These are phyloP conservation scores for Acacia crassicarpa DNA, from an alignment of 306 rosid genomes.

Conservation along the genomic window DNA sequence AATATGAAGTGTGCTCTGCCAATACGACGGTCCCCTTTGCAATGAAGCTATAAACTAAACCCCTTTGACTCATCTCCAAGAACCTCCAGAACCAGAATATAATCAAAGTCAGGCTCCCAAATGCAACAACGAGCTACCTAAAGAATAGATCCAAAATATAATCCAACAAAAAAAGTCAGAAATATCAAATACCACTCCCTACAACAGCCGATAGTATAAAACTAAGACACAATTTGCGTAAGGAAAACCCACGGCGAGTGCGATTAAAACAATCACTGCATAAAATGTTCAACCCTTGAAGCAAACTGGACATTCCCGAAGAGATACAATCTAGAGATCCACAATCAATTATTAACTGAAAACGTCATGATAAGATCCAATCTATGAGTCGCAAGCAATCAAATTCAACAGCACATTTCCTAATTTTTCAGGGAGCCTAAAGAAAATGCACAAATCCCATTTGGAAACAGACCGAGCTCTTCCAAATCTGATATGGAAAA, in stretches of 20 bases:
- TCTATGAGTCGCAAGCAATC: background rate
- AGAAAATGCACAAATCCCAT: background rate
- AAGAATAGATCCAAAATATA: constrained; percentile 4
- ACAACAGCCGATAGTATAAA: background rate
- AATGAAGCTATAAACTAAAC: constrained; percentile 93
- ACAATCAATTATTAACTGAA: background rate
- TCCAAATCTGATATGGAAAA: background rate
- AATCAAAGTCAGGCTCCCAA: constrained; percentile 23
- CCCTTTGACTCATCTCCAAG: constrained; percentile 80
- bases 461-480: background rate
- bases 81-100: constrained; percentile 26
- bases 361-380: background rate
- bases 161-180: background rate
- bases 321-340: background rate
- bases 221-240: constrained; percentile 15
- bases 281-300: background rate
- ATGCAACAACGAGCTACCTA: constrained; percentile 34
- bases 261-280: constrained; percentile 3
- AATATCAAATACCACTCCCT: background rate
- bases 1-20: constrained; percentile 90
- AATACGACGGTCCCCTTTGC: constrained; percentile 90
- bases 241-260: constrained; percentile 13
- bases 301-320: background rate
- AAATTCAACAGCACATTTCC: constrained; percentile 4
- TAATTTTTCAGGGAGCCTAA: background rate